phyloP scores from a whole-genome alignment of 2,329 filamentous ascomycete species.

The Pseudogymnoascus sp. region DNA sequence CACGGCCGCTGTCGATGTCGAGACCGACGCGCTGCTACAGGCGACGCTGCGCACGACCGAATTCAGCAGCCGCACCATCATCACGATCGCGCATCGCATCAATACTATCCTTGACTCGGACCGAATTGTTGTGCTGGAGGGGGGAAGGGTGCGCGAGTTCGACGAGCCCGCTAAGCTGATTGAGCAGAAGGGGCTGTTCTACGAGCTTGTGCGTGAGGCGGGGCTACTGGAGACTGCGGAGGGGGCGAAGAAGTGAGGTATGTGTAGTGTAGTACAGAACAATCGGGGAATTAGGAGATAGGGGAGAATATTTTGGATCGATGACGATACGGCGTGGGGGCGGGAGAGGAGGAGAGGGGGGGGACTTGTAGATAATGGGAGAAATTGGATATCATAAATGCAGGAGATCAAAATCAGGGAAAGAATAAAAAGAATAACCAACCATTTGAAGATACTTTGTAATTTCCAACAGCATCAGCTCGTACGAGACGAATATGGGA shows the following conservation, averaged over 20 bases:
- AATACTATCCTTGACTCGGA: constrained; percentile 91
- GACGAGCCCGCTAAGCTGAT: constrained; percentile 76
- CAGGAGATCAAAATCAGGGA: neutral
- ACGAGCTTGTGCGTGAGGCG: constrained; percentile 84
- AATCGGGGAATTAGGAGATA: neutral
- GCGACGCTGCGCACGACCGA: constrained; percentile 52
- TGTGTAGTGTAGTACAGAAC: neutral
- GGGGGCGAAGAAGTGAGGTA: neutral
- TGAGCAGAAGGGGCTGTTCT: constrained; percentile 69
- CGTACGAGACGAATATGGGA: neutral
- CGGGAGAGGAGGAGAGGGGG: neutral
- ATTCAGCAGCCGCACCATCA: constrained; percentile 90
- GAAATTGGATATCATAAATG: constrained; percentile 6
- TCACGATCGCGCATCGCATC: constrained; percentile 96
- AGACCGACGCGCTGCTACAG: constrained; percentile 61
- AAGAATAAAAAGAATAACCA: neutral
- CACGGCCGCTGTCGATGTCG: constrained; percentile 65
- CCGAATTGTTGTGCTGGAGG: constrained; percentile 86
- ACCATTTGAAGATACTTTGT: neutral
- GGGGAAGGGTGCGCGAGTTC: constrained; percentile 85
- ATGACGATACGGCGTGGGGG: constrained; percentile 4
- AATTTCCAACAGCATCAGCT: neutral
- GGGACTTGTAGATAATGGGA: neutral
- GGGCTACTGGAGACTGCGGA: constrained; percentile 46
- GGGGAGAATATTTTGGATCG: neutral